Percentiles rank a stretch among this genome's conserved stretches.
phyloP scores from a whole-genome alignment of 2,329 filamentous ascomycete species.

The Ceratocystis destructans region DNA sequence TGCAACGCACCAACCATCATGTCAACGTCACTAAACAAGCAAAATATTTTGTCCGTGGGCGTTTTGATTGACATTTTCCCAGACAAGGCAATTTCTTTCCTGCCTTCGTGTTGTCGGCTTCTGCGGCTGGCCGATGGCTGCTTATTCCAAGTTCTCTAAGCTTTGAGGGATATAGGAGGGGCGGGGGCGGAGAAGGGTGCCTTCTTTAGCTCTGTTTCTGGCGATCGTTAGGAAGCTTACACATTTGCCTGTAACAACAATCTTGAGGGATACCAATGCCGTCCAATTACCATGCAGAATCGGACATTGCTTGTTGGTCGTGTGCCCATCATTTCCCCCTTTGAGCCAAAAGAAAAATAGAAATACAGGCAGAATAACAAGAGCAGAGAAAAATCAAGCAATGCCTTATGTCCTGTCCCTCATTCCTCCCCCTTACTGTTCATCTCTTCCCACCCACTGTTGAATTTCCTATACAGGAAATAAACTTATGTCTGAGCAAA shows the following conservation, averaged over 20 bases:
- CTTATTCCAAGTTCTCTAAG: too few species aligned
- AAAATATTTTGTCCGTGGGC: not conserved
- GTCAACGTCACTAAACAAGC: not conserved
- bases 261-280: not conserved
- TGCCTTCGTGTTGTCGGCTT: too few species aligned
- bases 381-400: not conserved
- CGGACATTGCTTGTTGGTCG: not conserved
- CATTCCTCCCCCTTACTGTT: not conserved
- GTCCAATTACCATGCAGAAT: not conserved
- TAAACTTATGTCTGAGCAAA: not conserved
- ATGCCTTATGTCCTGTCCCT: not conserved
- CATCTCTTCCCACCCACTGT: not conserved
- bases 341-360: not conserved
- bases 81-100: not conserved
- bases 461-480: conserved; percentile 3
- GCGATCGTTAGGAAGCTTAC: too few species aligned
- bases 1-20: conserved; percentile 4
- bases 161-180: too few species aligned
- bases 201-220: too few species aligned
- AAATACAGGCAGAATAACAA: not conserved
- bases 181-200: too few species aligned
- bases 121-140: too few species aligned
- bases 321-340: not conserved
- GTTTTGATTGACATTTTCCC: not conserved
- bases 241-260: not conserved